Evolutionary conservation across 2,329 filamentous ascomycete genomes (phyloP), one percentile per base, ranked within the genome.

Genomic region (Hypocrella siamensis): DNA sequence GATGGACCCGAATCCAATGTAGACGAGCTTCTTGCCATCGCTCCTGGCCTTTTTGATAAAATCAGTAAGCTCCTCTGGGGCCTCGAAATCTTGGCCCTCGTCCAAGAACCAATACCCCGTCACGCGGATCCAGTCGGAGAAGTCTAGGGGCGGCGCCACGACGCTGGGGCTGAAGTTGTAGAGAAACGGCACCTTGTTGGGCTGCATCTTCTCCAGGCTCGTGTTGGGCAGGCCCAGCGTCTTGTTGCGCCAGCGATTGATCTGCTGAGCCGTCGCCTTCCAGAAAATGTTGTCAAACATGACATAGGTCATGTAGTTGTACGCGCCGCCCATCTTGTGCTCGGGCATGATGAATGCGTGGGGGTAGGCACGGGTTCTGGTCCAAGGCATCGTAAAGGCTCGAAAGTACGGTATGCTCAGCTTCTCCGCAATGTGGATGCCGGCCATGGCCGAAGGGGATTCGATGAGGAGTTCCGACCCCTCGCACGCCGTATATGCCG

Each of bases 381-480:
- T 93, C 90, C 90, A 98, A 0, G 90, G 90, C 90, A 98, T 98
- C 14, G 85, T 93, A 50, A 98, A 98, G 0, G 86, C 88, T 34
- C 90, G 75, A 61, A 96, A 96, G 53, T 98, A 98, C 1, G 90
- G 90, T 28, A 98, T 92, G 11, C 73, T 67, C 2, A 98, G 66
- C 17, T 85, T 84, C 57, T 98, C 90, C 2, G 90, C 90, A 42
- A 98, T 93, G 52, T 98, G 90, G 33, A 98, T 93, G 17, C 90
- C 90, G 1, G 80, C 85, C 90, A 98, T 98, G 11, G 90, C 85
- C 35, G 83, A 93, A 0, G 90, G 90, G 29, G 83, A 93, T 52
- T 98, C 90, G 38, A 98, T 93, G 25, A 98, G 63, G 19, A 98
- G 60, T 50, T 98, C 88, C 2, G 79, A 80, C 17, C 77, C 80